These are phyloP conservation scores for Aspergillus bertholletiae DNA, from an alignment of 495 filamentous ascomycete species.

Conservation along the genomic window DNA sequence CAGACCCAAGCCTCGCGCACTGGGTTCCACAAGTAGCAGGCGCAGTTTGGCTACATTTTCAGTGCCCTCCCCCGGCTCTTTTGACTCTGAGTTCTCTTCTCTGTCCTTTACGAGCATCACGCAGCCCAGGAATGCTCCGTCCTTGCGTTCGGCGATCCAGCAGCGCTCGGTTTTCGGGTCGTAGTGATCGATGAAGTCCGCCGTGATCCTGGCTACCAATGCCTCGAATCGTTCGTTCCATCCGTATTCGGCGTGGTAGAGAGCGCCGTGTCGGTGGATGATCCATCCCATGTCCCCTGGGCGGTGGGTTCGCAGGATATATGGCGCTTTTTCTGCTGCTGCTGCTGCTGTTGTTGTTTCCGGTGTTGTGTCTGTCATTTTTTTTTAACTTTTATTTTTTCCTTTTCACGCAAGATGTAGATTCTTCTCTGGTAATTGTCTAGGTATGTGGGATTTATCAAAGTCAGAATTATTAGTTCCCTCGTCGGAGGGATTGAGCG, in stretches of 20 bases:
- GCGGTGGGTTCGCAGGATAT: constrained; percentile 14
- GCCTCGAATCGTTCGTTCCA: constrained; percentile 23
- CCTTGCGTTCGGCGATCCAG: constrained; percentile 29
- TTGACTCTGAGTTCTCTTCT: no score
- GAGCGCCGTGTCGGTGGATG: constrained; percentile 19
- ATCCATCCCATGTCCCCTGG: constrained; percentile 29
- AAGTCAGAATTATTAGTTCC: no score
- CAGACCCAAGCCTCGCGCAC: constrained; percentile 24
- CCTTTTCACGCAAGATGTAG: constrained; percentile 7
- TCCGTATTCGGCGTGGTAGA: constrained; percentile 24
- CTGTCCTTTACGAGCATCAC: constrained; percentile 29
- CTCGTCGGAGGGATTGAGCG: no score
- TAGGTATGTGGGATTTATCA: no score
- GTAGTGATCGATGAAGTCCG: constrained; percentile 25
- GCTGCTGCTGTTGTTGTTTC: no score
- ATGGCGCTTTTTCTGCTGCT: background rate
- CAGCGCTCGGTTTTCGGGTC: constrained; percentile 22
- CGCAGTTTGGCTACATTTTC: constrained; percentile 22
- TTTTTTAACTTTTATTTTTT: no score
- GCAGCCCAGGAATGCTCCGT: constrained; percentile 21
- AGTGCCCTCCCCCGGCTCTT: constrained; percentile 1
- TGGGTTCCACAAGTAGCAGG: constrained; percentile 25
- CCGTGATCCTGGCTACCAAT: constrained; percentile 18
- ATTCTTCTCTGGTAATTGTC: no score
- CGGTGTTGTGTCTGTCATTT: no score